Evolutionary conservation across 495 filamentous ascomycete species (phyloP), one percentile per base, ranked within the genome.

Genomic region (Penicillium lividum): DNA sequence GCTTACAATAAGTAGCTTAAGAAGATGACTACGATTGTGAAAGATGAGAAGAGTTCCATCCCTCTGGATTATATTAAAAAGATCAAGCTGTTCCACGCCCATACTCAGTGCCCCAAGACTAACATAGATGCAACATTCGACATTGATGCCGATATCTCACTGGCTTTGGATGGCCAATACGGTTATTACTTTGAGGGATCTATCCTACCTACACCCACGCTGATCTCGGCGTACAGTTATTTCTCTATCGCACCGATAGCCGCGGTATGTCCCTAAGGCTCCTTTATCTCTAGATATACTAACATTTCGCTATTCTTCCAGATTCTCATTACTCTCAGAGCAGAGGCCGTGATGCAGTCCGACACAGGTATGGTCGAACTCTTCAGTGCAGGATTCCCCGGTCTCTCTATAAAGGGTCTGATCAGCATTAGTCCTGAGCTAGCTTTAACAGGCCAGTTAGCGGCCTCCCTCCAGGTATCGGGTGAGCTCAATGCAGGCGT

Each of bases 401-500:
- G 55, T 34, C 22, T 57, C 1, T 51, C 36, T 22, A 51, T 51
- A 51, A 57, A 46, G 55, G 55, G n/a, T 16, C 46, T 4, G n/a
- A 51, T 51, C 29, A 57, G 47, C 18, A 44, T 57, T 45, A 48
- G 55, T 13, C 55, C 55, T 25, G 46, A 50, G 27, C 33, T 57
- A 2, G 33, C 16, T 10, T 42, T 57, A 25, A 50, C 18, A 28
- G 54, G 54, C 3, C n/a, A 50, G 18, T 7, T 57, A 28, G 46
- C 47, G 36, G 45, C 46, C 1, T 57, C 46, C 3, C 13, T 57
- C 1, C 47, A 11, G 11, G n/a, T 57, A 7, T 57, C 54, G 3
- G 54, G 54, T 27, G 54, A 57, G 45, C 54, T 57, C 4, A 57
- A 57, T 43, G 46, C 54, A 4, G 54, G 54, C 5, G 54, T 57